Percentiles rank a stretch among this genome's conserved stretches.
Conservation (phyloP, 2,329 filamentous ascomycete genomes). For the Botrytis elliptica region DNA sequence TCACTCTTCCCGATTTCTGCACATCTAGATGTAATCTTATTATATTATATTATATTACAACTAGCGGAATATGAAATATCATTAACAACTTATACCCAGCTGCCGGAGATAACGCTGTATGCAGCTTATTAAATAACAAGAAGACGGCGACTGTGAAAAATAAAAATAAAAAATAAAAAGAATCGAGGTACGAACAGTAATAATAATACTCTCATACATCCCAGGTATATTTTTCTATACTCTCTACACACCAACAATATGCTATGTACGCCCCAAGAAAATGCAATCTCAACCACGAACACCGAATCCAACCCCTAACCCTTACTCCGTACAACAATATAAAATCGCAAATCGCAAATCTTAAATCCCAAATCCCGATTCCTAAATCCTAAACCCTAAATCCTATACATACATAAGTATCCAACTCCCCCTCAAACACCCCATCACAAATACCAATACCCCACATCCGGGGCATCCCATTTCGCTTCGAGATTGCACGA, state of each 20-base stretch:
- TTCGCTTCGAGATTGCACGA: background rate
- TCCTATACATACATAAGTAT: background rate
- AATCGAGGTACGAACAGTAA: background rate
- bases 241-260: background rate
- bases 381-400: background rate
- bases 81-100: background rate
- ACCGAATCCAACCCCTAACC: background rate
- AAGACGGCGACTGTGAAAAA: background rate
- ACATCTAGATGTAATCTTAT: background rate
- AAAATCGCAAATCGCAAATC: no score
- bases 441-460: constrained; percentile 5
- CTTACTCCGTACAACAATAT: background rate
- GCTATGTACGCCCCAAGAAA: background rate
- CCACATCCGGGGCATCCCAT: background rate
- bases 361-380: no score
- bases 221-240: background rate
- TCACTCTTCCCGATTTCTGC: background rate
- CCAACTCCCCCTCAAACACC: background rate
- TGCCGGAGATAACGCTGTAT: no score
- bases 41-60: no score
- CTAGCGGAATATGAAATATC: background rate
- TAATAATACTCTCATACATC: background rate
- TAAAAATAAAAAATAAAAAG: background rate
- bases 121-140: no score
- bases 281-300: background rate